phyloP scores from a whole-genome alignment of 768 basidiomycete species.

The Royoungia palumana region DNA sequence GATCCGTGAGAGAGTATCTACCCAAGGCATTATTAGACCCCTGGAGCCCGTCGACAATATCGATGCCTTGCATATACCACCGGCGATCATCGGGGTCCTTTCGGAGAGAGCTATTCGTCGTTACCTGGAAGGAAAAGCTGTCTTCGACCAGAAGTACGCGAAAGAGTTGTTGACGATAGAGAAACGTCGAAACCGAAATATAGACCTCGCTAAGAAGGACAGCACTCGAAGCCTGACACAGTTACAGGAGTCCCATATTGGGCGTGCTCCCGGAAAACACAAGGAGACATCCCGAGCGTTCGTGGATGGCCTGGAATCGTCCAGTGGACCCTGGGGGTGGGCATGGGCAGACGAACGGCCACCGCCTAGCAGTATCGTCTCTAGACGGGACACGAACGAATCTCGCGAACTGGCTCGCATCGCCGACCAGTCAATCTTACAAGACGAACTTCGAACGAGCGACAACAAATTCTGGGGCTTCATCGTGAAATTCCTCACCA shows the following conservation, averaged over 20 bases:
- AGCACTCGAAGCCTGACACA: conserved; percentile 50
- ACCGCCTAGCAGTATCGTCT: conserved; percentile 88
- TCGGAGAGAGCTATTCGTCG: conserved; percentile 73
- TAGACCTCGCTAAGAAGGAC: conserved; percentile 64
- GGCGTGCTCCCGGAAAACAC: conserved; percentile 21
- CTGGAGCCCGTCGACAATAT: conserved; percentile 73
- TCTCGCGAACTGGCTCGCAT: conserved; percentile 68
- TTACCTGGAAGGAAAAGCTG: conserved; percentile 60
- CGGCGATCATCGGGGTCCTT: conserved; percentile 65
- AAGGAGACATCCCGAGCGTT: conserved; percentile 19
- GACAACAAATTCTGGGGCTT: conserved; percentile 72
- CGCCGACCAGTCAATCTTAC: conserved; percentile 64
- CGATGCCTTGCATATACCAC: conserved; percentile 59
- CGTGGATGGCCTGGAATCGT: conserved; percentile 35
- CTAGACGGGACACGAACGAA: conserved; percentile 83
- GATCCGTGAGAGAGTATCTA: conserved; percentile 89
- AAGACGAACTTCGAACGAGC: conserved; percentile 55
- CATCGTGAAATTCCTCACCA: conserved; percentile 61
- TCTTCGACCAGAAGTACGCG: conserved; percentile 68
- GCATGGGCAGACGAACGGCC: conserved; percentile 86
- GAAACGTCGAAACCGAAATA: conserved; percentile 60
- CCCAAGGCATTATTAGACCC: conserved; percentile 74
- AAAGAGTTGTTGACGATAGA: conserved; percentile 56
- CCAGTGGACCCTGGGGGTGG: conserved; percentile 68
- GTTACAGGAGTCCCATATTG: conserved; percentile 31